A percentile compares a stretch with the other conserved stretches of the same genome.
phyloP scores from a whole-genome alignment of 257 asterid species.

The Striga asiatica region DNA sequence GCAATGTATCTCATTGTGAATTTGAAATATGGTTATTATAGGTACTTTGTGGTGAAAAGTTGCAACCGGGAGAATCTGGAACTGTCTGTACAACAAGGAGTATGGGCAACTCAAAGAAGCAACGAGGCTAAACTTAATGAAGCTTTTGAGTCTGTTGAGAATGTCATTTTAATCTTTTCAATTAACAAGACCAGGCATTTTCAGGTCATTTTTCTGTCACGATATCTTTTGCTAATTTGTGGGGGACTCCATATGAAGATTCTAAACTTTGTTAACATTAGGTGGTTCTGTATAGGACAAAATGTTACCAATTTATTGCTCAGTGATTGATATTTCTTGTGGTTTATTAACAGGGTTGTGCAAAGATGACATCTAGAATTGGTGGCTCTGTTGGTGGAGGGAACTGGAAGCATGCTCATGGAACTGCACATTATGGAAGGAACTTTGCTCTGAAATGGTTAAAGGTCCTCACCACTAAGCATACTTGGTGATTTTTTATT shows the following conservation, averaged over 20 bases:
- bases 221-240: not conserved
- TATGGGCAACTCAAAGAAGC: conserved; percentile 99
- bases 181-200: conserved; percentile 89
- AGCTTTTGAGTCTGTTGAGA: conserved; percentile 91
- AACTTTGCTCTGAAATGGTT: conserved; percentile 90
- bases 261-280: conserved; percentile 5
- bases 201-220: conserved; percentile 47
- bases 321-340: conserved; percentile 16
- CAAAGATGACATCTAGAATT: conserved; percentile 88
- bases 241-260: conserved; percentile 8
- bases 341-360: conserved; percentile 77
- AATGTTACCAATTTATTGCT: not conserved
- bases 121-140: conserved; percentile 95
- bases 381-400: conserved; percentile 88
- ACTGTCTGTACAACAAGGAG: conserved; percentile 96
- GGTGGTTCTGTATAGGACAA: not conserved
- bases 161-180: conserved; percentile 87
- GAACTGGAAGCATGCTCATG: conserved; percentile 94
- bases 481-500: not conserved
- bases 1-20: conserved; percentile 24
- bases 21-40: conserved; percentile 33
- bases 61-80: conserved; percentile 98
- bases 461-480: conserved; percentile 44
- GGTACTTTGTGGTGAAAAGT: conserved; percentile 98
- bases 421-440: conserved; percentile 95